Conservation (phyloP, 805 yeast genomes). For the Dipodascus geniculatus region DNA sequence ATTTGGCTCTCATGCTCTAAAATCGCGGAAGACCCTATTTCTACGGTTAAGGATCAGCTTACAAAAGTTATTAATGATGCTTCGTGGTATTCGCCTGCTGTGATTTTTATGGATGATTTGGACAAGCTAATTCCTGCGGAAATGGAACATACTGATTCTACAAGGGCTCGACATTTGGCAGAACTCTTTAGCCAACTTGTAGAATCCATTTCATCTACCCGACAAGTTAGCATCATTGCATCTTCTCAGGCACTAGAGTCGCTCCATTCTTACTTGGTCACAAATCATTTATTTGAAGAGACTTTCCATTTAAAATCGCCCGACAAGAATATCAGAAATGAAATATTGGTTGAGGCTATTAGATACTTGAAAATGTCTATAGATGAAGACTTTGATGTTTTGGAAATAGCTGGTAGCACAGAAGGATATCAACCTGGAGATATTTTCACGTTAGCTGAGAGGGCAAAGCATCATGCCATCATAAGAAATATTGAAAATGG, state of each 20-base stretch:
- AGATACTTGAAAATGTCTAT: slow-evolving; percentile 22
- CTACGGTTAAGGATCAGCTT: slow-evolving; percentile 34
- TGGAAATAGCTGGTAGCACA: slow-evolving; percentile 51
- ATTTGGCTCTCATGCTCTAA: slow-evolving; percentile 44
- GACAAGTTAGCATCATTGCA: slow-evolving; percentile 46
- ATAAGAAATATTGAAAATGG: slow-evolving; percentile 13
- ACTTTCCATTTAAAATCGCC: slow-evolving; percentile 55
- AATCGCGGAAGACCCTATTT: slow-evolving; percentile 42
- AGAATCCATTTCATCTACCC: slow-evolving; percentile 26
- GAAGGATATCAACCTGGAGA: slow-evolving; percentile 89
- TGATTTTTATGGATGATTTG: slow-evolving; percentile 65
- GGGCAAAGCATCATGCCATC: slow-evolving; percentile 32
- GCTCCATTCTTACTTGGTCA: slow-evolving; percentile 47
- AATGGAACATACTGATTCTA: slow-evolving; percentile 45
- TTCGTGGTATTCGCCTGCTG: slow-evolving; percentile 69
- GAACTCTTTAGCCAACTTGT: slow-evolving; percentile 45
- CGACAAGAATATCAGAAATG: slow-evolving; percentile 44
- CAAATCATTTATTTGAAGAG: slow-evolving; percentile 61
- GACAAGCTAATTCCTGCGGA: slow-evolving; percentile 65
- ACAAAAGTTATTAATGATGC: slow-evolving; percentile 37
- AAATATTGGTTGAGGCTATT: slow-evolving; percentile 35
- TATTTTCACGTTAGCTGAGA: slow-evolving; percentile 55
- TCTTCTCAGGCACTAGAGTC: slow-evolving; percentile 55
- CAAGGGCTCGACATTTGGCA: slow-evolving; percentile 50
- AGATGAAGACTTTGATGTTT: slow-evolving; percentile 32